phyloP scores from a whole-genome alignment of 1,284 basidiomycete species.

The Agaricales sp. region DNA sequence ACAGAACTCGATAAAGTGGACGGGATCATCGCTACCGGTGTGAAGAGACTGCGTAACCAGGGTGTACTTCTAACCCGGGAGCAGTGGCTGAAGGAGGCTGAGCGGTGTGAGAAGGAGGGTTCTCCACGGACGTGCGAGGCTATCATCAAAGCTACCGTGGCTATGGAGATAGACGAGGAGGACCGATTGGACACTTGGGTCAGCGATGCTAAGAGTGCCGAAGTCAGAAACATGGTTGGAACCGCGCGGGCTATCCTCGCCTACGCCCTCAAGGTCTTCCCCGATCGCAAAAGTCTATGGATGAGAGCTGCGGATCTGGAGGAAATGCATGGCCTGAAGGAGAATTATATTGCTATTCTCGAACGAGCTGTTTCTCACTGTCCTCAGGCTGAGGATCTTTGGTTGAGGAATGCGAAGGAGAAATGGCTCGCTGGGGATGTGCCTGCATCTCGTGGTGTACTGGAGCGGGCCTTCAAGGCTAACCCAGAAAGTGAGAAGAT shows the following conservation, averaged over 20 bases:
- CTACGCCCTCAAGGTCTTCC: conserved; percentile 87
- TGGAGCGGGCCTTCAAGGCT: conserved; percentile 86
- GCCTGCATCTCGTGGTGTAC: conserved; percentile 74
- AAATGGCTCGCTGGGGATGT: conserved; percentile 88
- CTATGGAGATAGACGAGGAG: conserved; percentile 92
- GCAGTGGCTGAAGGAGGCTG: conserved; percentile 95
- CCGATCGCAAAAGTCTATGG: conserved; percentile 80
- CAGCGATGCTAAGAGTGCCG: conserved; percentile 81
- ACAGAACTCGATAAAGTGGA: conserved; percentile 72
- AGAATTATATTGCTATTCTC: conserved; percentile 67
- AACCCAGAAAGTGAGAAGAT: conserved; percentile 97
- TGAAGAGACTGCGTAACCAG: conserved; percentile 69
- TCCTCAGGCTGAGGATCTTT: conserved; percentile 90
- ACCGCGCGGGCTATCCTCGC: conserved; percentile 84
- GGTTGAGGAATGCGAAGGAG: conserved; percentile 97
- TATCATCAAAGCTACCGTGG: conserved; percentile 92
- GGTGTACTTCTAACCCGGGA: conserved; percentile 88
- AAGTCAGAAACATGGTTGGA: conserved; percentile 66
- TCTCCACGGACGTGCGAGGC: conserved; percentile 84
- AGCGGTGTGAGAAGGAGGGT: conserved; percentile 83
- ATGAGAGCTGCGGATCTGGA: conserved; percentile 86
- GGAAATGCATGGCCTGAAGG: conserved; percentile 78
- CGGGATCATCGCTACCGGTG: conserved; percentile 79
- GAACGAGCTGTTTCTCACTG: conserved; percentile 79
- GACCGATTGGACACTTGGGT: conserved; percentile 87